Evolutionary conservation across 768 basidiomycete genomes (phyloP).

Genomic region (Termitomyces sp.): DNA sequence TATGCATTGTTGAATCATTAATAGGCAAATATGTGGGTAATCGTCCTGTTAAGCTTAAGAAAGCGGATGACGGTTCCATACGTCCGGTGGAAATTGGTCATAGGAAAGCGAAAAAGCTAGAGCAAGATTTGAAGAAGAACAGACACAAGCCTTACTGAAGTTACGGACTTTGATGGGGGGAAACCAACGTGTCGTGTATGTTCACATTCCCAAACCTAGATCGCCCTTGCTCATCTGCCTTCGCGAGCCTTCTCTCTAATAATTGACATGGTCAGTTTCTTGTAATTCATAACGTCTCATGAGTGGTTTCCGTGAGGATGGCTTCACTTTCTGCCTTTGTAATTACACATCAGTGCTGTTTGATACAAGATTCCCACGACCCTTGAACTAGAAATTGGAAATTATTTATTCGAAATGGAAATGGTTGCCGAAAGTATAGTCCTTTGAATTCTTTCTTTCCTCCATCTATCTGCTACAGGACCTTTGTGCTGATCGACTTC

Average conservation of each 20-base stretch:
- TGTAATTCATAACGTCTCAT: neutral
- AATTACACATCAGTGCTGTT: no score
- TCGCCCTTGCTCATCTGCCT: slow-evolving; percentile 7
- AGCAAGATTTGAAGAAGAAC: slow-evolving; percentile 90
- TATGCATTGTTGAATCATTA: neutral
- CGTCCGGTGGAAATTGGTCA: slow-evolving; percentile 92
- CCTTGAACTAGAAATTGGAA: neutral
- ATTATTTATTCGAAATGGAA: neutral
- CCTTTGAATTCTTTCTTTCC: neutral
- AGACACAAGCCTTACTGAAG: slow-evolving; percentile 77
- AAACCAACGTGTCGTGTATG: slow-evolving; percentile 9
- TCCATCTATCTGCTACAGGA: neutral
- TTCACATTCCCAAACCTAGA: slow-evolving; percentile 6
- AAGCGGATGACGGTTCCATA: slow-evolving; percentile 83
- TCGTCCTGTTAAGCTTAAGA: slow-evolving; percentile 93
- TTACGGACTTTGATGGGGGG: neutral
- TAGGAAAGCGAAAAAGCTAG: slow-evolving; percentile 85
- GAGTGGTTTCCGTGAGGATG: neutral
- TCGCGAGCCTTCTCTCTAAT: neutral
- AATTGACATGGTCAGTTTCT: neutral
- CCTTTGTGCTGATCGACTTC: neutral
- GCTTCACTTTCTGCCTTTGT: no score
- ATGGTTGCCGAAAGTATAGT: neutral
- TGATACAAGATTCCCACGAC: neutral
- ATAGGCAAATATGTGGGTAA: slow-evolving; percentile 96